Conservation (phyloP, 306 rosid genomes). For the Senna siamea region DNA sequence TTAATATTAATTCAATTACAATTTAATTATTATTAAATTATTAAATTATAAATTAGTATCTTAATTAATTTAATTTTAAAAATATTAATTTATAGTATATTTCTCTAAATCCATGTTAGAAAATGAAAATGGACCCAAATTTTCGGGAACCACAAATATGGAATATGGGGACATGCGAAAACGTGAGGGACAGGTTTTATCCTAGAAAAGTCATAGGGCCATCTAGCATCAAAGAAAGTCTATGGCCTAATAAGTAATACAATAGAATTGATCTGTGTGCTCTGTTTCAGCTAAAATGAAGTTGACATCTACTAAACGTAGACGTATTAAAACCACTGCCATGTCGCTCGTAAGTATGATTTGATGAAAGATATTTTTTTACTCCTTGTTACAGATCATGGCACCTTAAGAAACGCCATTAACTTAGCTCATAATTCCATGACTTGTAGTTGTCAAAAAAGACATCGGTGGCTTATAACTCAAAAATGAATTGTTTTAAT, state of each 20-base stretch:
- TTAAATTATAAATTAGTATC: no score
- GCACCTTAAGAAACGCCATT: neutral
- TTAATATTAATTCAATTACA: no score
- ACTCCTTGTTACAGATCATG: neutral
- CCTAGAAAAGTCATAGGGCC: neutral
- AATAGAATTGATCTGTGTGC: no score
- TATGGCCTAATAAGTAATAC: no score
- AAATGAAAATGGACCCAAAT: neutral
- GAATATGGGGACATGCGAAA: neutral
- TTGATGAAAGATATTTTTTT: neutral
- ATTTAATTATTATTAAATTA: no score
- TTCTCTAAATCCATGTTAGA: no score
- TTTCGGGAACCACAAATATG: neutral
- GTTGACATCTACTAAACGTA: neutral
- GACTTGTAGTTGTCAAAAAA: neutral
- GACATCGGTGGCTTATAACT: no score
- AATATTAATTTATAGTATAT: no score
- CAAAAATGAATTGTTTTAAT: no score
- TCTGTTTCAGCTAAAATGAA: neutral
- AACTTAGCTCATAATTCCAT: neutral
- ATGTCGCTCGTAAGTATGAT: no score
- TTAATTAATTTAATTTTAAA: no score
- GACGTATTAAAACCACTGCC: neutral
- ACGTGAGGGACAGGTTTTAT: neutral
- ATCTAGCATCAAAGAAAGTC: no score